phyloP scores from a whole-genome alignment of 2,329 filamentous ascomycete genomes.

The Penicillium sp. region DNA sequence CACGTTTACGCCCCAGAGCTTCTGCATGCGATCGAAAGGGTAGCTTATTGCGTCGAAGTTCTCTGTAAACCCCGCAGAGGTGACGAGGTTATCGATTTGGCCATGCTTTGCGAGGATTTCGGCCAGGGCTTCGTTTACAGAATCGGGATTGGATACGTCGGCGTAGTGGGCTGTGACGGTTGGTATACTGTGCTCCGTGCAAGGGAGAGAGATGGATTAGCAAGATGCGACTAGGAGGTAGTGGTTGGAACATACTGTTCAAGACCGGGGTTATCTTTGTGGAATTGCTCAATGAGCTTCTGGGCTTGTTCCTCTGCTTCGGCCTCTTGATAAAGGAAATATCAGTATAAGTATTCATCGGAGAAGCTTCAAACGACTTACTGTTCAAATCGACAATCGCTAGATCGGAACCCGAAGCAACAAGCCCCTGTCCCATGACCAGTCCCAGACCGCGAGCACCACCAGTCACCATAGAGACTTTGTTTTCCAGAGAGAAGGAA shows the following conservation, averaged over 20 bases:
- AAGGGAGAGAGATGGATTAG: background rate
- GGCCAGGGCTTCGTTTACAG: conserved; percentile 73
- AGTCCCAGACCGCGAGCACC: conserved; percentile 87
- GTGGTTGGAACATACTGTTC: conserved; percentile 58
- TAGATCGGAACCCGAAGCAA: conserved; percentile 83
- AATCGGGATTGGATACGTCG: conserved; percentile 80
- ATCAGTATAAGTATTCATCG: conserved; percentile 4
- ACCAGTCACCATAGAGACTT: conserved; percentile 84
- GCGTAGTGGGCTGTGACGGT: conserved; percentile 88
- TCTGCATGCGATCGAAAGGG: conserved; percentile 86
- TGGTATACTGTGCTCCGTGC: conserved; percentile 60
- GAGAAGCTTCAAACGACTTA: conserved; percentile 50
- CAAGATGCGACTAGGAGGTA: background rate
- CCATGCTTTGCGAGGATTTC: conserved; percentile 73
- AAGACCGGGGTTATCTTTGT: conserved; percentile 76
- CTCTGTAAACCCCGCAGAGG: conserved; percentile 95
- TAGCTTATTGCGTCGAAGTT: conserved; percentile 93
- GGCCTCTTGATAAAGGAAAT: conserved; percentile 63
- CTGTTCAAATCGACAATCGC: conserved; percentile 94
- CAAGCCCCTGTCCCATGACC: conserved; percentile 90
- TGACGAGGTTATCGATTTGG: conserved; percentile 89
- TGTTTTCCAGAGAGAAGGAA: conserved; percentile 82
- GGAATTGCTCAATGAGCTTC: conserved; percentile 74
- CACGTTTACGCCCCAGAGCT: conserved; percentile 93
- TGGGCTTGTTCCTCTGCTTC: conserved; percentile 79